phyloP scores from a whole-genome alignment of 306 rosid species.

The Lotus japonicus region DNA sequence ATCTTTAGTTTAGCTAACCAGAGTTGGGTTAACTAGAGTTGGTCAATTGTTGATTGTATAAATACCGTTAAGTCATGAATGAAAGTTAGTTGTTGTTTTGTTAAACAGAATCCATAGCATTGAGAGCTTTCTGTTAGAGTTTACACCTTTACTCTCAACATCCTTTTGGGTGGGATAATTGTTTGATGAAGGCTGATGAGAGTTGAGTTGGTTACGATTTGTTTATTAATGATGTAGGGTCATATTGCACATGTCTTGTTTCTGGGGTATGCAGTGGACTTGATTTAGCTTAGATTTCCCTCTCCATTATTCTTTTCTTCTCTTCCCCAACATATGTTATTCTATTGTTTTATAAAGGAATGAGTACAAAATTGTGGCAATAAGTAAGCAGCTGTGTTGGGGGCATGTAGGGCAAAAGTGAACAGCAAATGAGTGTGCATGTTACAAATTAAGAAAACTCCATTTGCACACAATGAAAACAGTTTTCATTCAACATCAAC shows the following conservation, averaged over 20 bases:
- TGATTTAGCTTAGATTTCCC: slow-evolving; percentile 1
- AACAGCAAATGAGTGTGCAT: background rate
- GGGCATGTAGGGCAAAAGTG: slow-evolving; percentile 18
- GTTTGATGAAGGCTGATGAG: no score
- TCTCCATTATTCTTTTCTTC: background rate
- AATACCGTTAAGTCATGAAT: no score
- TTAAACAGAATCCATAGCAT: no score
- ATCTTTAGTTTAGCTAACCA: no score
- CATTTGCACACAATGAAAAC: no score
- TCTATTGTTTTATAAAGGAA: background rate
- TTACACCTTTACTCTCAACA: no score
- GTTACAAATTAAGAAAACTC: background rate
- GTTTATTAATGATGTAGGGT: background rate
- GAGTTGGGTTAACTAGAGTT: no score
- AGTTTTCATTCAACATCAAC: background rate
- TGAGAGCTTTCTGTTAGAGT: no score
- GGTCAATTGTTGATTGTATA: no score
- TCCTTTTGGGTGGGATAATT: background rate
- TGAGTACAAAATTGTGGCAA: background rate
- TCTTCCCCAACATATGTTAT: background rate
- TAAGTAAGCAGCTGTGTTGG: background rate
- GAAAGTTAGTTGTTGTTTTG: no score
- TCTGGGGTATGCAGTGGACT: background rate
- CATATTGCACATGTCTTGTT: slow-evolving; percentile 44
- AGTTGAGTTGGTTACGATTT: background rate